phyloP scores from a whole-genome alignment of 1,284 basidiomycete genomes.

The Peniophora sp. region DNA sequence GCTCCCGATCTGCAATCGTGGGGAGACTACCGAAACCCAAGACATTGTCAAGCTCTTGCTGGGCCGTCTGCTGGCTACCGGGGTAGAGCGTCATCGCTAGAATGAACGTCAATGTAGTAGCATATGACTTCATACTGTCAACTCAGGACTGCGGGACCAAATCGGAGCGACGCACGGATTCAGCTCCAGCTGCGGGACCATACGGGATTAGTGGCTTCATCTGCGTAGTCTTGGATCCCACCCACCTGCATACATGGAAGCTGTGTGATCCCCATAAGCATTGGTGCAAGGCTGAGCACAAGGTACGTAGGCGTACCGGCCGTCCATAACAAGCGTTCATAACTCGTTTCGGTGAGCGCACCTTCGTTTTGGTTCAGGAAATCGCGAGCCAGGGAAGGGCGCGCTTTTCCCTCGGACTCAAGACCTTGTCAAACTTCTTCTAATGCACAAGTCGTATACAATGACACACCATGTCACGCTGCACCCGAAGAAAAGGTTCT shows the following conservation, averaged over 20 bases:
- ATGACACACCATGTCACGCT: not conserved
- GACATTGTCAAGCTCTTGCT: slow-evolving; percentile 13
- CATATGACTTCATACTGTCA: slow-evolving; percentile 13
- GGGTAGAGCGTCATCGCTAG: slow-evolving; percentile 17
- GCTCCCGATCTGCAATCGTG: slow-evolving; percentile 10
- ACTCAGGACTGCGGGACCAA: not conserved
- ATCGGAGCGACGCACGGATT: not conserved
- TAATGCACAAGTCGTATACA: not conserved
- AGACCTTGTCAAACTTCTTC: not conserved
- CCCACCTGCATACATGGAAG: slow-evolving; percentile 20
- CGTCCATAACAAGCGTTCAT: slow-evolving; percentile 13
- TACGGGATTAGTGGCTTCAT: not conserved
- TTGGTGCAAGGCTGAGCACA: too few relatives aligned
- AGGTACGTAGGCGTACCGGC: slow-evolving; percentile 10
- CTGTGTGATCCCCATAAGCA: too few relatives aligned
- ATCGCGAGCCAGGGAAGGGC: slow-evolving; percentile 13
- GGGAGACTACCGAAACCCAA: slow-evolving; percentile 7
- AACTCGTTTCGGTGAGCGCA: not conserved
- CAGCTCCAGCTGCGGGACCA: not conserved
- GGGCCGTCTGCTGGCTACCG: slow-evolving; percentile 14
- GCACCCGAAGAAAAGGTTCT: not conserved
- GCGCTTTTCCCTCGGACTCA: slow-evolving; percentile 6
- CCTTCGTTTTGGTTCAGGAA: slow-evolving; percentile 8
- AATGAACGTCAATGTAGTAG: slow-evolving; percentile 18
- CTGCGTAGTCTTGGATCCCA: not conserved